These are phyloP conservation scores for Colletotrichum incanum DNA, from an alignment of 2,329 filamentous ascomycete genomes.

Conservation along the genomic window DNA sequence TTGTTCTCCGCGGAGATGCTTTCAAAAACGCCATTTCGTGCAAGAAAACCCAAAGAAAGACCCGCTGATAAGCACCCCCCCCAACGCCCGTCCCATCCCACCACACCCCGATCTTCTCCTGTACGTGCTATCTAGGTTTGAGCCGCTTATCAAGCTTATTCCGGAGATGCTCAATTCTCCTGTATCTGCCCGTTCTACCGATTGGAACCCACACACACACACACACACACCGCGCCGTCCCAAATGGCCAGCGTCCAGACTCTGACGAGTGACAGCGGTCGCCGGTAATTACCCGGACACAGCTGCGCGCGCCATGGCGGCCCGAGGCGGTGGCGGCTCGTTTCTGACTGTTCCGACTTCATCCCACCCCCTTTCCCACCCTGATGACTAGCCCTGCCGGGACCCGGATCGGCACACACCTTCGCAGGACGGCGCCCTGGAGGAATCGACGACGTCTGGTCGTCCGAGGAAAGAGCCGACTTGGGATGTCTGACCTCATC, in stretches of 20 bases:
- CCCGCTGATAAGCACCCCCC: constrained; percentile 22
- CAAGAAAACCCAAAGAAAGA: background rate
- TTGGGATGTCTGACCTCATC: background rate
- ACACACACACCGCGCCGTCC: background rate
- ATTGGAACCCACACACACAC: background rate
- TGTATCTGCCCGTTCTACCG: background rate
- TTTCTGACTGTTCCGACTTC: background rate
- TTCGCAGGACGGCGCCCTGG: constrained; percentile 6
- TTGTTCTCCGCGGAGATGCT: constrained; percentile 24
- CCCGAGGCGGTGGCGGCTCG: constrained; percentile 28
- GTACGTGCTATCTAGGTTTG: constrained; percentile 20
- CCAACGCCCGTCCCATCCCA: constrained; percentile 15
- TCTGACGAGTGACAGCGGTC: background rate
- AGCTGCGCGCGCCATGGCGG: constrained; percentile 16
- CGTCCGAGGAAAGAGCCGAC: background rate
- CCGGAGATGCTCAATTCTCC: constrained; percentile 34
- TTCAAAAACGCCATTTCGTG: constrained; percentile 10
- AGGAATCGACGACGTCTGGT: background rate
- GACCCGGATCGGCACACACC: constrained; percentile 16
- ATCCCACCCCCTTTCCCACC: background rate
- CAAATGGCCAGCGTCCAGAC: background rate
- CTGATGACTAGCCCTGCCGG: constrained; percentile 19
- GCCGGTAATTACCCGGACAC: background rate
- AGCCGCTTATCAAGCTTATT: constrained; percentile 21
- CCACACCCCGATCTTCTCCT: constrained; percentile 3